phyloP scores from a whole-genome alignment of 495 filamentous ascomycete species.

The Extremus antarcticus region DNA sequence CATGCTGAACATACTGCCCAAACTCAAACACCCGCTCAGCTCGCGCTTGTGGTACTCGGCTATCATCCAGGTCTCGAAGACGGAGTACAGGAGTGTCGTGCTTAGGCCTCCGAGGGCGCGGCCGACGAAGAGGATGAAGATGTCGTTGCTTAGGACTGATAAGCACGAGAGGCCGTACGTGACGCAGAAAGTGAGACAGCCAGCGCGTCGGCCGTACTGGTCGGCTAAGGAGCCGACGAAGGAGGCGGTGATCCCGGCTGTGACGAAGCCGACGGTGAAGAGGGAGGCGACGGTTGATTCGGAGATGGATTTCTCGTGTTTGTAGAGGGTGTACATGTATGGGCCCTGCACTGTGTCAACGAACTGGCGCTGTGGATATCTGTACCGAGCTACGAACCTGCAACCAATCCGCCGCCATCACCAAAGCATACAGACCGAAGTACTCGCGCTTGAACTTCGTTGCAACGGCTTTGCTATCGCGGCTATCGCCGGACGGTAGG shows the following conservation, averaged over 20 bases:
- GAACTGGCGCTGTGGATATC: too few species aligned
- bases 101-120: slow-evolving; percentile 43
- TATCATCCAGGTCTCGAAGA: slow-evolving; percentile 51
- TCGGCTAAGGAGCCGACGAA: slow-evolving; percentile 42
- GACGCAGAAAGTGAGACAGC: slow-evolving; percentile 42
- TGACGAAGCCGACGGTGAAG: slow-evolving; percentile 43
- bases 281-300: slow-evolving; percentile 38
- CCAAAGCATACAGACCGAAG: background rate
- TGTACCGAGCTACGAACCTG: too few species aligned
- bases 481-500: background rate
- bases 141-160: slow-evolving; percentile 31
- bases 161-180: slow-evolving; percentile 41
- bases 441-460: background rate
- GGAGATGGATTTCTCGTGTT: slow-evolving; percentile 38
- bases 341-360: slow-evolving; percentile 19
- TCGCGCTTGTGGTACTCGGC: slow-evolving; percentile 33
- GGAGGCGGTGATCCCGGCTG: slow-evolving; percentile 38
- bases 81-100: slow-evolving; percentile 44
- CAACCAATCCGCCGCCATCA: slow-evolving; percentile 8
- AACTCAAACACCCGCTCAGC: slow-evolving; percentile 23
- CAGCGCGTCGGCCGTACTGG: slow-evolving; percentile 36
- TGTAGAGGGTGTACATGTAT: slow-evolving; percentile 46
- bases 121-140: slow-evolving; percentile 37
- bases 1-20: slow-evolving; percentile 36
- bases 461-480: background rate